phyloP scores from a whole-genome alignment of 768 basidiomycete genomes.

The Boletus rex-veris region DNA sequence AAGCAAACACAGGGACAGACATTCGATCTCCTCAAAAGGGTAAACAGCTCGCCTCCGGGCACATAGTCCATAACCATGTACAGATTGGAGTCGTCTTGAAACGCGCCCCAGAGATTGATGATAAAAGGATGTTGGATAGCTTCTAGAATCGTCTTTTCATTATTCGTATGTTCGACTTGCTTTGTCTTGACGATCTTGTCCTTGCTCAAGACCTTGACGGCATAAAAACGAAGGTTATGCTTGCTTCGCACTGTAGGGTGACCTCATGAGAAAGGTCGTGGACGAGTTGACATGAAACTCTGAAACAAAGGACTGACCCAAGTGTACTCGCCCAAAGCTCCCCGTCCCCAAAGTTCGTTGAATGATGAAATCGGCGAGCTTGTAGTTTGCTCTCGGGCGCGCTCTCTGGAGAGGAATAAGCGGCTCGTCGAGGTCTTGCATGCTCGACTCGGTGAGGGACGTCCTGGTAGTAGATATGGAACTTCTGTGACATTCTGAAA shows the following conservation, averaged over 20 bases:
- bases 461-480: constrained; percentile 69
- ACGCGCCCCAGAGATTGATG: constrained; percentile 94
- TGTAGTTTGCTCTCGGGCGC: constrained; percentile 64
- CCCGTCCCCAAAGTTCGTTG: constrained; percentile 88
- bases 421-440: constrained; percentile 36
- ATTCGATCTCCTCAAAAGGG: constrained; percentile 84
- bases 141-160: constrained; percentile 84
- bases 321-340: constrained; percentile 94
- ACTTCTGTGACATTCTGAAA: constrained; percentile 53
- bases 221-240: constrained; percentile 94
- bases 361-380: constrained; percentile 73
- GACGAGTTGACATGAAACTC: background rate
- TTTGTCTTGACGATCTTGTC: constrained; percentile 90
- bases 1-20: constrained; percentile 41
- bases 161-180: constrained; percentile 97
- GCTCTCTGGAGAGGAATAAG: constrained; percentile 34
- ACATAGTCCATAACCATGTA: constrained; percentile 99
- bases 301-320: constrained; percentile 46
- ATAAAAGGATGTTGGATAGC: constrained; percentile 89
- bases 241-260: constrained; percentile 69
- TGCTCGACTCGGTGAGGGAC: constrained; percentile 51
- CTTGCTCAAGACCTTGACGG: constrained; percentile 92
- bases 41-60: constrained; percentile 95
- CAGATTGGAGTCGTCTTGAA: constrained; percentile 87
- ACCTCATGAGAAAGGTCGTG: background rate